Percentiles rank a stretch among this genome's conserved stretches.
phyloP scores from a whole-genome alignment of 225 moss, liverwort and hornwort genomes.

The Ulota crispa region DNA sequence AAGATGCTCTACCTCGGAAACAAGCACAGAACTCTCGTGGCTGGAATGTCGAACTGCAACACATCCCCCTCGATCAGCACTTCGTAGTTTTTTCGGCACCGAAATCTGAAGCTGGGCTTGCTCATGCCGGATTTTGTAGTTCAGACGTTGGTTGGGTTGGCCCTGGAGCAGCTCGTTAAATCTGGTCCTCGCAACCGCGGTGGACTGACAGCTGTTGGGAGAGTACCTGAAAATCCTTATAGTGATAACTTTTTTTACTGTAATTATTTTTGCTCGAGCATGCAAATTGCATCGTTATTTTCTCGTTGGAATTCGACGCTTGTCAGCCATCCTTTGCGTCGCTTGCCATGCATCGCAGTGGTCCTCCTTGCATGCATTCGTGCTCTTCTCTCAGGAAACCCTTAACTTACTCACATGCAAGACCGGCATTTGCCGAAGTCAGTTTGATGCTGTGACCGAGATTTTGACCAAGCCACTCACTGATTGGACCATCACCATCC shows the following conservation, averaged over 20 bases:
- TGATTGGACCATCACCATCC: not conserved
- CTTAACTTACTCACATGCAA: not conserved
- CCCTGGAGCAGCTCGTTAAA: not conserved
- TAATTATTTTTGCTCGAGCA: not conserved
- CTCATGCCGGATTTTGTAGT: not conserved
- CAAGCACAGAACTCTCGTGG: not conserved
- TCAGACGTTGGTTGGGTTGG: too few species aligned
- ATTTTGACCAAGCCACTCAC: not conserved
- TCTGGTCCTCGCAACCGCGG: not conserved
- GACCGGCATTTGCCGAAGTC: not conserved
- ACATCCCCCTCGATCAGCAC: too few species aligned
- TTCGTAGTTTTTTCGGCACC: not conserved
- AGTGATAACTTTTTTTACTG: too few species aligned
- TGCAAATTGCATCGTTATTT: not conserved
- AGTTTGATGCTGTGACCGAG: not conserved
- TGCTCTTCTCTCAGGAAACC: not conserved
- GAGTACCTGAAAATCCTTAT: not conserved
- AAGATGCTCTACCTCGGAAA: not conserved
- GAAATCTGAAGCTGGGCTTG: not conserved
- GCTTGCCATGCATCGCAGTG: not conserved
- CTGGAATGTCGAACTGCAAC: not conserved
- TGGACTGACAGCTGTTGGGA: not conserved
- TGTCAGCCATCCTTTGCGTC: not conserved
- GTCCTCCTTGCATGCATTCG: not conserved
- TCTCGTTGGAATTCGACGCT: not conserved